These are phyloP conservation scores for Boeremia lycopersici DNA, from an alignment of 2,329 filamentous ascomycete species.

Conservation along the genomic window DNA sequence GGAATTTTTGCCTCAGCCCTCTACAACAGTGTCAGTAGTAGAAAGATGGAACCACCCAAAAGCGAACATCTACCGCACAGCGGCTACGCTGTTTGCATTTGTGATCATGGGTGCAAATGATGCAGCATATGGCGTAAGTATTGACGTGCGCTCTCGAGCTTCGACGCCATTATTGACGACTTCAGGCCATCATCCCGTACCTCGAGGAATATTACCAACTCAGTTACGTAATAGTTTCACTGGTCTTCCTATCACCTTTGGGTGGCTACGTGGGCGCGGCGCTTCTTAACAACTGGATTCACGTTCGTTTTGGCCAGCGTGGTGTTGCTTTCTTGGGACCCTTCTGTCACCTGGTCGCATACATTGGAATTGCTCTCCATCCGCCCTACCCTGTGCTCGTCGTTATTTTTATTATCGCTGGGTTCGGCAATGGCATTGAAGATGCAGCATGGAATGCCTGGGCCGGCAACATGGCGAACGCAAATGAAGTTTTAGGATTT, in stretches of 20 bases:
- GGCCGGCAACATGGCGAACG: conserved; percentile 70
- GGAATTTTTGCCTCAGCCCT: conserved; percentile 52
- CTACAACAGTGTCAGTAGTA: conserved; percentile 46
- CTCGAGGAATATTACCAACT: conserved; percentile 65
- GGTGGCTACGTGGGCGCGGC: conserved; percentile 67
- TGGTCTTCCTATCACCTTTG: conserved; percentile 69
- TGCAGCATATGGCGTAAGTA: conserved; percentile 63
- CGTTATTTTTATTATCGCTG: conserved; percentile 66
- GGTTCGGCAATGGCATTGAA: conserved; percentile 71
- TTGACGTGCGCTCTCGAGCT: not conserved
- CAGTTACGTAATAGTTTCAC: conserved; percentile 65
- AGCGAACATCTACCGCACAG: conserved; percentile 62
- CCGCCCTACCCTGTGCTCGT: conserved; percentile 70
- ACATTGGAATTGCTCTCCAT: conserved; percentile 66
- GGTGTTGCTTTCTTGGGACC: conserved; percentile 72
- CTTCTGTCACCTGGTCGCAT: conserved; percentile 65
- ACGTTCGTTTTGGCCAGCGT: conserved; percentile 68
- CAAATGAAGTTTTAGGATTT: conserved; percentile 74
- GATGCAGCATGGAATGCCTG: conserved; percentile 66
- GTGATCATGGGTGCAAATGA: conserved; percentile 71
- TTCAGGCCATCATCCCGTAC: conserved; percentile 36
- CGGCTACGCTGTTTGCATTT: conserved; percentile 64
- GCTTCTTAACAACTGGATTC: conserved; percentile 66
- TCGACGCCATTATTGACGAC: not conserved
- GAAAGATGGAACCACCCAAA: conserved; percentile 67